These are phyloP conservation scores for Suillus subluteus DNA, from an alignment of 768 basidiomycete genomes.

Conservation along the genomic window DNA sequence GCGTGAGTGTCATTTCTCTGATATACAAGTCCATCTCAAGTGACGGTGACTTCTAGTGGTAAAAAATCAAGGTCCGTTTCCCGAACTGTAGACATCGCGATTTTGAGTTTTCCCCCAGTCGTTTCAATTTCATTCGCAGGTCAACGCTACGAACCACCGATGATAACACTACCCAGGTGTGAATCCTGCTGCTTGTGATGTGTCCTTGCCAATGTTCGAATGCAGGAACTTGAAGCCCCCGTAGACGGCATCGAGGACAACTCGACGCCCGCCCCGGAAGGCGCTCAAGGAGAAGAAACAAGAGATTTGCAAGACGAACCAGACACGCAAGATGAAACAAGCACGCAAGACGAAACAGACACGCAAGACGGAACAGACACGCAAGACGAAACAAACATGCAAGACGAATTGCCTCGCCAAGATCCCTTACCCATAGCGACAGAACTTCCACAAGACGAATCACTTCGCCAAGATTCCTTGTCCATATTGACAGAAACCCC, in stretches of 20 bases:
- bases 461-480: background rate
- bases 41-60: background rate
- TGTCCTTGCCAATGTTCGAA: background rate
- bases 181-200: no score
- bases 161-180: background rate
- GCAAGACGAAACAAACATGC: background rate
- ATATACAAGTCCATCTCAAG: background rate
- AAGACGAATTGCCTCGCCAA: background rate
- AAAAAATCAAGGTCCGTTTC: constrained; percentile 4
- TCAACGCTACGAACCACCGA: background rate
- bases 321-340: background rate
- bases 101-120: background rate
- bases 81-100: background rate
- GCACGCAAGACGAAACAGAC: no score
- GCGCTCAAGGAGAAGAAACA: background rate
- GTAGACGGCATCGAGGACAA: background rate
- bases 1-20: background rate
- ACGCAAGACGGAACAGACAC: background rate
- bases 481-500: background rate
- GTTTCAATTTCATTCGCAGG: constrained; percentile 3
- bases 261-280: background rate
- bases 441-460: background rate
- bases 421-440: background rate
- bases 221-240: background rate
- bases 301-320: background rate